Evolutionary conservation across 306 rosid genomes (phyloP), one percentile per base, ranked within the genome.

Genomic region (Vigna trinervia): DNA sequence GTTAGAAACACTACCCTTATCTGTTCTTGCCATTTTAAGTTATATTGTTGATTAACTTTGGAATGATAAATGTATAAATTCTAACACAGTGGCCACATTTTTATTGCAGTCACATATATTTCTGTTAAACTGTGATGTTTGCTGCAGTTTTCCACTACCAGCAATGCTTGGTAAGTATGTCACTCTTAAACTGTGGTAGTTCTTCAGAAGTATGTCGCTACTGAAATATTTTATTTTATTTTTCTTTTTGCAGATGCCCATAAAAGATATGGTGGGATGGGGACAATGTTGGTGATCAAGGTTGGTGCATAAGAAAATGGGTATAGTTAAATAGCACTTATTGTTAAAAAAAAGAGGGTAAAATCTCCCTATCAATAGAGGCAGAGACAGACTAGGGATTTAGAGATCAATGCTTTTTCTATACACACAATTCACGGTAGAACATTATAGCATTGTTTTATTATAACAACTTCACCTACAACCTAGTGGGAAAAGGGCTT

Each of bases 281-380:
- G 99, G 85, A 95, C 96, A n/a, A 86, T 95, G 81, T 84, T 95
- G 77, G 99, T 92, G 68, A 95, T 92, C 84, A 92, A 88, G 93
- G 99, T 95, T 52, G 68, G 90, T 83, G 48, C 80, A 51, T 65
- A 47, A 59, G 61, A 63, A 5, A 36, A 52, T 75, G 12, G 26
- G 19, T 58, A 28, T 65, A 39, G 5, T 30, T 30, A 30, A 30
- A 65, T 65, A 65, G 34, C 71, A 20, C 19, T 41, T 64, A 5
- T 11, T 39, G 15, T 65, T 22, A 1, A 22, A 22, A 28, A 2
- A 28, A 11, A 20, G 11, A 17, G 19, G 53, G 53, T 19, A 19
- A 39, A 41, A 65, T 19, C 17, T 65, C 17, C 26, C 69, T 38
- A n/a, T 38, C 3, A 8, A 23, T 34, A 9, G 69, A 62, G 28